Conservation (phyloP, 1,284 basidiomycete species). For the Tilletia setariae region DNA sequence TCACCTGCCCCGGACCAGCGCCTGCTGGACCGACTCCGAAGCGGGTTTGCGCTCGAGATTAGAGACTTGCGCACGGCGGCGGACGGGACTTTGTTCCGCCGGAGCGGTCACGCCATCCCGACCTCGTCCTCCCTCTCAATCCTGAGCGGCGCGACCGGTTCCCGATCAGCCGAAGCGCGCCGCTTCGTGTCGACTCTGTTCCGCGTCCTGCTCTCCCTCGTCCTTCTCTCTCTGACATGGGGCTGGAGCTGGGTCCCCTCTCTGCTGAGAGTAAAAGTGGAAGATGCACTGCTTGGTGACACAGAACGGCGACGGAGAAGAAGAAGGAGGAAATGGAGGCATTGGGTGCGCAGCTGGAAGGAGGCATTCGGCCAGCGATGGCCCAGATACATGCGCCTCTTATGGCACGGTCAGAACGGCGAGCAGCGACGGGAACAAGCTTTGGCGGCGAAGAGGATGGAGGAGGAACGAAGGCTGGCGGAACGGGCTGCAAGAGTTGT, state of each 20-base stretch:
- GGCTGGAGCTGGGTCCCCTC: neutral
- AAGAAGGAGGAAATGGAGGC: neutral
- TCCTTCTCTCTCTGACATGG: neutral
- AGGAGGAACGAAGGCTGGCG: neutral
- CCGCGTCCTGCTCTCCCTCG: neutral
- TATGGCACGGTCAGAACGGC: constrained; percentile 50
- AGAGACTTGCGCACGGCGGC: constrained; percentile 10
- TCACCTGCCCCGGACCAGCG: too few species aligned
- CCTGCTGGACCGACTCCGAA: neutral
- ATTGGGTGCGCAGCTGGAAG: constrained; percentile 16
- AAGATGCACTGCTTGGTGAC: neutral
- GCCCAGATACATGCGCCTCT: constrained; percentile 35
- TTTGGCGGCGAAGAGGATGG: neutral
- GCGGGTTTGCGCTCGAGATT: constrained; percentile 9
- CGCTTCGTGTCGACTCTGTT: neutral
- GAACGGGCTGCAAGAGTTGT: constrained; percentile 18
- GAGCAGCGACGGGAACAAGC: constrained; percentile 29
- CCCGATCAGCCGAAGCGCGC: neutral
- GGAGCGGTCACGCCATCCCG: neutral
- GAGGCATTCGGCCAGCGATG: neutral
- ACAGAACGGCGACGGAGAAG: neutral
- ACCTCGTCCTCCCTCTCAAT: neutral
- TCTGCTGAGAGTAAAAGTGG: constrained; percentile 19
- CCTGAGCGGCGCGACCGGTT: neutral
- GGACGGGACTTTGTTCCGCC: neutral